Evolutionary conservation across 1,284 basidiomycete genomes (phyloP).

Genomic region (Cutaneotrichosporon dermatis): DNA sequence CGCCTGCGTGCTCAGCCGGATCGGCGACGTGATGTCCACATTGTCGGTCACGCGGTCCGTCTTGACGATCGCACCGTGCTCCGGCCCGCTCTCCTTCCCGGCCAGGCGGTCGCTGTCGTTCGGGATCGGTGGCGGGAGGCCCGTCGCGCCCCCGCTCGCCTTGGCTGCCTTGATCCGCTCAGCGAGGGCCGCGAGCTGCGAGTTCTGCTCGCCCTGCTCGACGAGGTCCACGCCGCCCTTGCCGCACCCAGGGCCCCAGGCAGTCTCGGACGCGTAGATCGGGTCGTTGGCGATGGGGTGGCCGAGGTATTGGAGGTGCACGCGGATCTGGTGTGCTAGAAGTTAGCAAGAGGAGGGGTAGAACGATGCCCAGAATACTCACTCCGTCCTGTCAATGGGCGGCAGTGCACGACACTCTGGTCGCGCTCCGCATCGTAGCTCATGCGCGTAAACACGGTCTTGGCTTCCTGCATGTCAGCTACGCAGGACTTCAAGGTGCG

Average conservation of each 20-base stretch:
- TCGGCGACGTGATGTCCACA: slow-evolving; percentile 84
- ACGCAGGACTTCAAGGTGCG: too few relatives aligned
- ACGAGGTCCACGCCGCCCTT: slow-evolving; percentile 75
- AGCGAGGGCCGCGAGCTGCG: slow-evolving; percentile 9
- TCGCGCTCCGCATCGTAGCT: slow-evolving; percentile 77
- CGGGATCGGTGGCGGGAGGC: slow-evolving; percentile 1
- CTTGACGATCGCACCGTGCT: slow-evolving; percentile 19
- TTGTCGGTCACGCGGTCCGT: slow-evolving; percentile 43
- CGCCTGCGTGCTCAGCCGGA: slow-evolving; percentile 75
- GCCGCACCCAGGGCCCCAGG: slow-evolving; percentile 76
- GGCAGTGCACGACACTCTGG: slow-evolving; percentile 83
- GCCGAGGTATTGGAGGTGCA: slow-evolving; percentile 93
- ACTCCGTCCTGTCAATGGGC: slow-evolving; percentile 83
- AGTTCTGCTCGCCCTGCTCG: slow-evolving; percentile 46
- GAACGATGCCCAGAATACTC: slow-evolving; percentile 36
- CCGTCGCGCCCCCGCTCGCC: slow-evolving; percentile 1
- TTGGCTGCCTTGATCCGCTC: slow-evolving; percentile 12
- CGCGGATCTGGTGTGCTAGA: slow-evolving; percentile 86
- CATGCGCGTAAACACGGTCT: slow-evolving; percentile 82
- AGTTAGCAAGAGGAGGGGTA: neutral
- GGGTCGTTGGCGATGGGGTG: slow-evolving; percentile 90
- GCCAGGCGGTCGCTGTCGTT: slow-evolving; percentile 18
- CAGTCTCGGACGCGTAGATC: slow-evolving; percentile 69
- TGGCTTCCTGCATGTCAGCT: slow-evolving; percentile 60
- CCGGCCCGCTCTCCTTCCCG: slow-evolving; percentile 35